Percentiles rank a stretch among this genome's conserved stretches.
Conservation (phyloP, 1,284 basidiomycete species). For the Fomes fomentarius region DNA sequence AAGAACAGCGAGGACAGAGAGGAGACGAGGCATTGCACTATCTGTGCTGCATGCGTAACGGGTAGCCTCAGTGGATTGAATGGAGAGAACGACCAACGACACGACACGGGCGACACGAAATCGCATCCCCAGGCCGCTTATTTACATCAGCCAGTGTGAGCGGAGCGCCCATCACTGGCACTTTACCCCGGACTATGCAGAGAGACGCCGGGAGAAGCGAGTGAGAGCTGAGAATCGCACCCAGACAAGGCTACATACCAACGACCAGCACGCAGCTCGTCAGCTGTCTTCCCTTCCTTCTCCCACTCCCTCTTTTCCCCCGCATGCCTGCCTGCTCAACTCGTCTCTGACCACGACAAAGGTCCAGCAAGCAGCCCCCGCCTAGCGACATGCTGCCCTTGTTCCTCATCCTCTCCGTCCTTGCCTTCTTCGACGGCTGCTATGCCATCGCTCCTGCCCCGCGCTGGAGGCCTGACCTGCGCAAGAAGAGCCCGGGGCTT, state of each 20-base stretch:
- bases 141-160: background rate
- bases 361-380: constrained; percentile 1
- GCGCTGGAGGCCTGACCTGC: constrained; percentile 25
- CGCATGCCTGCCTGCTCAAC: constrained; percentile 18
- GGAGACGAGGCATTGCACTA: constrained; percentile 28
- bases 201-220: background rate
- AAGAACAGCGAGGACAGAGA: constrained; percentile 26
- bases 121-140: too few species aligned
- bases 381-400: constrained; percentile 24
- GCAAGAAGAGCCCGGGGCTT: constrained; percentile 7
- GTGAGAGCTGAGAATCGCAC: constrained; percentile 1
- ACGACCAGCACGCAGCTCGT: constrained; percentile 2
- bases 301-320: background rate
- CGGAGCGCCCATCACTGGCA: background rate
- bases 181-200: background rate
- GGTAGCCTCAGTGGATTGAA: too few species aligned
- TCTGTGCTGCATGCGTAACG: constrained; percentile 4
- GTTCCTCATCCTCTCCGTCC: constrained; percentile 19
- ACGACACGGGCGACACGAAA: constrained; percentile 1
- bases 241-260: constrained; percentile 9
- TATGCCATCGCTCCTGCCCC: constrained; percentile 7
- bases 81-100: background rate
- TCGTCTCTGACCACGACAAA: background rate
- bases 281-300: constrained; percentile 13
- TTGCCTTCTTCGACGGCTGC: constrained; percentile 25